Evolutionary conservation across 352 stramenopile genomes (phyloP).

Genomic region (Phytophthora chlamydospora): DNA sequence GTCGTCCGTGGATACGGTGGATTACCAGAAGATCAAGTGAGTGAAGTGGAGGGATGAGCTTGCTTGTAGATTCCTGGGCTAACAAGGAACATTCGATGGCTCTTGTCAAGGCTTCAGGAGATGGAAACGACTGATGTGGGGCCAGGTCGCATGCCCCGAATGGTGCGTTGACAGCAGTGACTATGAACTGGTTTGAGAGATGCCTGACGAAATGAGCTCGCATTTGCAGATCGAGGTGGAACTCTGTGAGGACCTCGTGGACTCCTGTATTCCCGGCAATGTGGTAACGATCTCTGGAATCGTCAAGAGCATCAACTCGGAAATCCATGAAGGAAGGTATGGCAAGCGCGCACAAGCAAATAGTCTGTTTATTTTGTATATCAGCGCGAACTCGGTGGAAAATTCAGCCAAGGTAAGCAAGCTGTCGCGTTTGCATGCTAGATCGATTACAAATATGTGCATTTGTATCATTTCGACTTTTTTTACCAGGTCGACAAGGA

Average conservation of each 20-base stretch:
- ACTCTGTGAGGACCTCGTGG: slow-evolving; percentile 93
- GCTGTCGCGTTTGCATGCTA: too few species aligned
- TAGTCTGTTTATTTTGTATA: slow-evolving; percentile 95
- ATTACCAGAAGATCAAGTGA: slow-evolving; percentile 92
- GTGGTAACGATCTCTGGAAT: slow-evolving; percentile 93
- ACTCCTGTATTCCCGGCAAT: slow-evolving; percentile 96
- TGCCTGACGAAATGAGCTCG: neutral
- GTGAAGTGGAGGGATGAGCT: slow-evolving; percentile 8
- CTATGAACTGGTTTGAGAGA: neutral
- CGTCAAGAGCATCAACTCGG: slow-evolving; percentile 96
- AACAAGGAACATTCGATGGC: neutral
- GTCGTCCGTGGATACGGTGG: slow-evolving; percentile 86
- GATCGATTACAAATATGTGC: neutral
- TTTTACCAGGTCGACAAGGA: slow-evolving; percentile 37
- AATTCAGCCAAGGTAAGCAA: slow-evolving; percentile 57
- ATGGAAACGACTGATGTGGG: slow-evolving; percentile 91
- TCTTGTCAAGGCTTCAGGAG: slow-evolving; percentile 73
- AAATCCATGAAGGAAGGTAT: slow-evolving; percentile 86
- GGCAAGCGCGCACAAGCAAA: slow-evolving; percentile 92
- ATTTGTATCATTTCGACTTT: slow-evolving; percentile 1
- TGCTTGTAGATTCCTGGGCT: slow-evolving; percentile 13
- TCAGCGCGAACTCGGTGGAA: slow-evolving; percentile 92
- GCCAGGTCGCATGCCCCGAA: slow-evolving; percentile 88
- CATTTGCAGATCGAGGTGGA: slow-evolving; percentile 83
- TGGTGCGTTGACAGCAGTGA: slow-evolving; percentile 36